Conservation (phyloP, 1,284 basidiomycete genomes). For the Tylopilus sp. region DNA sequence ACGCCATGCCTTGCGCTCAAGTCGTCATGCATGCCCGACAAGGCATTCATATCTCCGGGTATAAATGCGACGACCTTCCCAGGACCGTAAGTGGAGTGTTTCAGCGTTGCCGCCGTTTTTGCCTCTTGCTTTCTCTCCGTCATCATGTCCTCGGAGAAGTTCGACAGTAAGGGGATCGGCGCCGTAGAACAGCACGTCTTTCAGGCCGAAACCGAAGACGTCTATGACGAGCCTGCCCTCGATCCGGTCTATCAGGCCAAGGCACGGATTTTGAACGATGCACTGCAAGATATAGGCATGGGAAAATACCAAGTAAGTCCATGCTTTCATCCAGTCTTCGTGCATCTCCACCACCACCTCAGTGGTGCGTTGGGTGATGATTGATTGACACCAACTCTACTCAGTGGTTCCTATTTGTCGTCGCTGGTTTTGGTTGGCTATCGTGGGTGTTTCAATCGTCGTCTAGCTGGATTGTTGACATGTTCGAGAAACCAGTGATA, state of each 20-base stretch:
- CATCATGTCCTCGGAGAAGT: conserved; percentile 20
- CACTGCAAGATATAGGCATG: conserved; percentile 71
- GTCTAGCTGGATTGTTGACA: neutral
- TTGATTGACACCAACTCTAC: neutral
- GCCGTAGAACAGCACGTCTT: neutral
- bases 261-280: conserved; percentile 60
- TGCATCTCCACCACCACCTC: neutral
- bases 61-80: neutral
- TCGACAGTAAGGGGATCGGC: conserved; percentile 9
- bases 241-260: conserved; percentile 68
- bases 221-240: conserved; percentile 49
- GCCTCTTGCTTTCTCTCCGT: neutral
- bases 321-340: neutral
- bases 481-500: conserved; percentile 44
- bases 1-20: neutral
- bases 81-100: neutral
- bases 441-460: conserved; percentile 45
- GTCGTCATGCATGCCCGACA: neutral
- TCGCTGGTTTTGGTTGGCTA: conserved; percentile 68
- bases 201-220: conserved; percentile 36
- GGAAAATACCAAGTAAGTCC: conserved; percentile 61
- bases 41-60: neutral
- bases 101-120: neutral
- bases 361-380: neutral
- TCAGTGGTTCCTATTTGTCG: conserved; percentile 54